These are phyloP conservation scores for Sarcodon aspratus DNA, from an alignment of 768 basidiomycete species.

Conservation along the genomic window DNA sequence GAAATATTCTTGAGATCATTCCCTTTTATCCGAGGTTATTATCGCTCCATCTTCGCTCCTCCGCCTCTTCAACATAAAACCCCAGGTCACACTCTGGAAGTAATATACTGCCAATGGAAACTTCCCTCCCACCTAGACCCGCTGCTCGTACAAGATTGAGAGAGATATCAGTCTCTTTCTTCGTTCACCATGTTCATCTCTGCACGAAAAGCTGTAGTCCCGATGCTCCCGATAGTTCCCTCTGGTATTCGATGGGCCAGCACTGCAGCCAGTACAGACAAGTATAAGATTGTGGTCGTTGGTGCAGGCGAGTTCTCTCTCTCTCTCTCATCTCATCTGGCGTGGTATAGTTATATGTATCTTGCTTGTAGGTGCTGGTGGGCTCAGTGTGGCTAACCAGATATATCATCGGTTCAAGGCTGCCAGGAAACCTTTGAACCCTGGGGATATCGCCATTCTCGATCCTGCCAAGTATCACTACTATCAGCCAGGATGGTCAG, in stretches of 20 bases:
- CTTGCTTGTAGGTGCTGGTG: conserved; percentile 60
- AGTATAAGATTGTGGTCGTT: conserved; percentile 76
- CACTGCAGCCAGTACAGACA: conserved; percentile 29
- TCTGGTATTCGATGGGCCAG: conserved; percentile 9
- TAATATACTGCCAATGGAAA: too few species aligned
- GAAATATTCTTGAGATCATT: too few species aligned
- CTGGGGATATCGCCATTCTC: conserved; percentile 77
- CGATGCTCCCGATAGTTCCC: too few species aligned
- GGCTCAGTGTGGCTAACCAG: conserved; percentile 78
- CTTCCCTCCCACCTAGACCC: too few species aligned
- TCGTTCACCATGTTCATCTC: too few species aligned
- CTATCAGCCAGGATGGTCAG: conserved; percentile 86
- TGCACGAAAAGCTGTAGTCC: too few species aligned
- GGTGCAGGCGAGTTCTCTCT: conserved; percentile 59
- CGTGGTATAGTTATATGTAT: background rate
- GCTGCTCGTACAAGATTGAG: too few species aligned
- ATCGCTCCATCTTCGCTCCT: too few species aligned
- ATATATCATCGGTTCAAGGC: conserved; percentile 70
- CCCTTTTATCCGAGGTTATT: too few species aligned
- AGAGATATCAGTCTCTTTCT: too few species aligned
- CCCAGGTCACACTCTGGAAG: too few species aligned
- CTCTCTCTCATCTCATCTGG: background rate
- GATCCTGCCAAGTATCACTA: conserved; percentile 77
- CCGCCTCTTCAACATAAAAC: too few species aligned
- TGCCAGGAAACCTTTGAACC: conserved; percentile 53